A percentile compares a stretch with the other conserved stretches of the same genome.
phyloP scores from a whole-genome alignment of 2,329 filamentous ascomycete genomes.

The Diaporthe caulivora region DNA sequence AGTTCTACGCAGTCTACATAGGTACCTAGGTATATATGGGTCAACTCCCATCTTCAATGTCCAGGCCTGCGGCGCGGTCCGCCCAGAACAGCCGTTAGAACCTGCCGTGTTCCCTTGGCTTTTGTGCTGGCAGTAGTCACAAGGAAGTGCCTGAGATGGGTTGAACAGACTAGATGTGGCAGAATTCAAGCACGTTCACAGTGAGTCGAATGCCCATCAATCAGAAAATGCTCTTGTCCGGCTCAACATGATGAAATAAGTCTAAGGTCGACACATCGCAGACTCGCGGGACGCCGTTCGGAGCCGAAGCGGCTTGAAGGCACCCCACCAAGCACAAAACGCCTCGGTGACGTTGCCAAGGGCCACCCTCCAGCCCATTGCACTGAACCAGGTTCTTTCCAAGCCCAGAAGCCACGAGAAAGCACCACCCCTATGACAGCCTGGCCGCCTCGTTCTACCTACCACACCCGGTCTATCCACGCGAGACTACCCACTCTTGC shows the following conservation, averaged over 20 bases:
- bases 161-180: not conserved
- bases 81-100: not conserved
- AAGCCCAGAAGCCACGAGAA: constrained; percentile 27
- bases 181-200: not conserved
- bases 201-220: not conserved
- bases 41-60: not conserved
- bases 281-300: constrained; percentile 1
- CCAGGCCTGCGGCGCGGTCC: constrained; percentile 23
- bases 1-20: not conserved
- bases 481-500: not conserved
- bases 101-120: not conserved
- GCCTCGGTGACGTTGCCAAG: constrained; percentile 32
- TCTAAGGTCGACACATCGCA: not conserved
- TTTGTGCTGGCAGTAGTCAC: not conserved
- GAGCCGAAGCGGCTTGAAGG: constrained; percentile 22
- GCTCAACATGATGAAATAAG: not conserved
- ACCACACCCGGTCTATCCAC: not conserved
- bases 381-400: constrained; percentile 16
- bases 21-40: not conserved
- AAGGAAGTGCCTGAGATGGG: not conserved
- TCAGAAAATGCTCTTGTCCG: not conserved
- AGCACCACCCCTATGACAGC: not conserved
- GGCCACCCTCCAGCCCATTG: constrained; percentile 2
- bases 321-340: constrained; percentile 31
- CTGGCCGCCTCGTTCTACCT: not conserved